A percentile compares a stretch with the other conserved stretches of the same genome.
phyloP scores from a whole-genome alignment of 257 asterid species.

The Plantago ovata region DNA sequence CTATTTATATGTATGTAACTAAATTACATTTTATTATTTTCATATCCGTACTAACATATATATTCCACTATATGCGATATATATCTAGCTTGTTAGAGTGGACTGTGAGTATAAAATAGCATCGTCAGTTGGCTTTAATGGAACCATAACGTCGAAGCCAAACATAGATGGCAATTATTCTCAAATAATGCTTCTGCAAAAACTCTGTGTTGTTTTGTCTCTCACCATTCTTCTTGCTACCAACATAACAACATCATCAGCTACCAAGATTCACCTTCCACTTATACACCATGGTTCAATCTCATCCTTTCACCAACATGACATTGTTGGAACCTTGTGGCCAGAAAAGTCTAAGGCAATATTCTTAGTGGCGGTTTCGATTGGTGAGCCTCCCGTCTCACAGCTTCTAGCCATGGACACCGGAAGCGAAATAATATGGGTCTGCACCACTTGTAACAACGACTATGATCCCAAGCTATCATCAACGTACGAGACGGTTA shows the following conservation, averaged over 20 bases:
- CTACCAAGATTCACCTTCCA: constrained; percentile 5
- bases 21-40: too few relatives aligned
- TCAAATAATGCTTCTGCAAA: too few relatives aligned
- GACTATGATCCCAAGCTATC: constrained; percentile 11
- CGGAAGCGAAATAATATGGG: constrained; percentile 23
- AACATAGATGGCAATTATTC: too few relatives aligned
- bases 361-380: constrained; percentile 21
- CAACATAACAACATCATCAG: neutral
- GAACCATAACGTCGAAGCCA: too few relatives aligned
- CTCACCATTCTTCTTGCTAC: too few relatives aligned
- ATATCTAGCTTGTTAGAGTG: too few relatives aligned
- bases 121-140: too few relatives aligned
- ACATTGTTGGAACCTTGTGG: constrained; percentile 13
- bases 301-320: neutral
- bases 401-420: constrained; percentile 24
- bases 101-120: too few relatives aligned
- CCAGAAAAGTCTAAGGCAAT: constrained; percentile 1
- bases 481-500: constrained; percentile 5
- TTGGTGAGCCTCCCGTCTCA: constrained; percentile 25
- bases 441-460: constrained; percentile 5
- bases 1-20: too few relatives aligned
- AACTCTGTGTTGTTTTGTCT: too few relatives aligned
- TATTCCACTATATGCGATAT: too few relatives aligned
- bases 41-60: too few relatives aligned
- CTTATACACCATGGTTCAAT: constrained; percentile 19